A percentile compares a stretch with the other conserved stretches of the same genome.
These are phyloP conservation scores for Amphicarpaea edgeworthii DNA, from an alignment of 306 rosid species.

Conservation along the genomic window DNA sequence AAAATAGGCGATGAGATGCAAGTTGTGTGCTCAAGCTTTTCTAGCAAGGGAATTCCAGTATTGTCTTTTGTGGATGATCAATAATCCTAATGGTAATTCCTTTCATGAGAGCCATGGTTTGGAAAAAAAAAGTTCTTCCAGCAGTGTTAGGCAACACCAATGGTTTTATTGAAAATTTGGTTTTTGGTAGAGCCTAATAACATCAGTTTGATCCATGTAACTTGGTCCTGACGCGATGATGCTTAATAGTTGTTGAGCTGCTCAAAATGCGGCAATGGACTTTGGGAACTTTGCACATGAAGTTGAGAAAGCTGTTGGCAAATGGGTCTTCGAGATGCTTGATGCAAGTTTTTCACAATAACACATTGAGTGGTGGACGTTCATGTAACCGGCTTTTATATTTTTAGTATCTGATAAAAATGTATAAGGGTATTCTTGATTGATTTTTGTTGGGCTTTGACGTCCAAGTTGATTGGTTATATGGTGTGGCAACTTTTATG, in stretches of 20 bases:
- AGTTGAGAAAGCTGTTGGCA: conserved; percentile 21
- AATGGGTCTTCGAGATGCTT: conserved; percentile 20
- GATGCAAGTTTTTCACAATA: conserved; percentile 28
- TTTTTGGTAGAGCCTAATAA: conserved; percentile 2
- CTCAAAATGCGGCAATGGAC: conserved; percentile 5
- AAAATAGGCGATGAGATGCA: conserved; percentile 68
- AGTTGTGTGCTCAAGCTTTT: conserved; percentile 78
- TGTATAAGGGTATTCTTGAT: not conserved
- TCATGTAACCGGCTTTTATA: not conserved
- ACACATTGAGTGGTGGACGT: conserved; percentile 2
- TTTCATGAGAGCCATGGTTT: conserved; percentile 23
- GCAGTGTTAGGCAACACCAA: not conserved
- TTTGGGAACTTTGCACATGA: conserved; percentile 10
- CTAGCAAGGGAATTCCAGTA: conserved; percentile 80
- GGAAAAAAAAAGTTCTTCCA: conserved; percentile 32
- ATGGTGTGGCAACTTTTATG: not conserved
- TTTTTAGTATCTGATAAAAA: conserved; percentile 22
- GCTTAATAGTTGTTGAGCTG: conserved; percentile 26
- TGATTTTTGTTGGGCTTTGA: conserved; percentile 19
- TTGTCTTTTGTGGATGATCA: conserved; percentile 63
- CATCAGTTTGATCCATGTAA: not conserved
- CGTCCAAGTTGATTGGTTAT: not conserved
- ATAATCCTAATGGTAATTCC: conserved; percentile 42
- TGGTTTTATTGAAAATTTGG: conserved; percentile 27
- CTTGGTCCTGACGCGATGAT: not conserved